Percentiles rank a stretch among this genome's conserved stretches.
These are phyloP conservation scores for Aurantiochytrium sp. DNA, from an alignment of 108 stramenopile species.

Conservation along the genomic window DNA sequence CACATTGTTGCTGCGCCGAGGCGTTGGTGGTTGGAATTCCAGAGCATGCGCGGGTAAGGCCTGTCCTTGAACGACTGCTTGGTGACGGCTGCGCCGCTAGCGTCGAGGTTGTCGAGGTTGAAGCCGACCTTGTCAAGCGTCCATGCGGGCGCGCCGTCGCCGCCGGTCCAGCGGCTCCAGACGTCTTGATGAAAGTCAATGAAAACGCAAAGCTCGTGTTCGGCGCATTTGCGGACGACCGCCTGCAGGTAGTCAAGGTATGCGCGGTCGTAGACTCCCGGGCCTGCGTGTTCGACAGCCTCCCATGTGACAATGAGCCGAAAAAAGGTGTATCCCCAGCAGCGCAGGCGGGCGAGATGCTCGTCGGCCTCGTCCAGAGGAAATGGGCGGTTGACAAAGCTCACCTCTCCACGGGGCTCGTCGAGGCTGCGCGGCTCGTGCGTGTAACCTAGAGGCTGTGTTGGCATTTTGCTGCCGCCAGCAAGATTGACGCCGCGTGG, in stretches of 20 bases:
- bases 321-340: constrained; percentile 29
- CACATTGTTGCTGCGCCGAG: constrained; percentile 8
- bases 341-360: constrained; percentile 31
- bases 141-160: constrained; percentile 46
- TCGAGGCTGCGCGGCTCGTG: background rate
- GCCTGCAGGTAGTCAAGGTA: constrained; percentile 30
- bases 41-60: background rate
- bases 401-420: background rate
- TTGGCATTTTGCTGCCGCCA: constrained; percentile 38
- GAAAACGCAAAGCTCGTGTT: constrained; percentile 29
- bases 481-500: constrained; percentile 36
- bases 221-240: constrained; percentile 16
- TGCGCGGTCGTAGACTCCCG: constrained; percentile 32
- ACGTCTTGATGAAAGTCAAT: constrained; percentile 49
- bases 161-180: constrained; percentile 47
- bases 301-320: constrained; percentile 42
- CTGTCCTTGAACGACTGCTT: background rate
- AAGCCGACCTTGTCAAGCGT: constrained; percentile 39
- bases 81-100: constrained; percentile 28
- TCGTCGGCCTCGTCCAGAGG: constrained; percentile 30
- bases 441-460: background rate
- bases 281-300: constrained; percentile 45
- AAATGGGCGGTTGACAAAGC: constrained; percentile 42
- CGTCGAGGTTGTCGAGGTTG: constrained; percentile 25
- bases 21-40: background rate